Evolutionary conservation across 352 stramenopile species (phyloP).

Genomic region (Phytophthora brassicae): DNA sequence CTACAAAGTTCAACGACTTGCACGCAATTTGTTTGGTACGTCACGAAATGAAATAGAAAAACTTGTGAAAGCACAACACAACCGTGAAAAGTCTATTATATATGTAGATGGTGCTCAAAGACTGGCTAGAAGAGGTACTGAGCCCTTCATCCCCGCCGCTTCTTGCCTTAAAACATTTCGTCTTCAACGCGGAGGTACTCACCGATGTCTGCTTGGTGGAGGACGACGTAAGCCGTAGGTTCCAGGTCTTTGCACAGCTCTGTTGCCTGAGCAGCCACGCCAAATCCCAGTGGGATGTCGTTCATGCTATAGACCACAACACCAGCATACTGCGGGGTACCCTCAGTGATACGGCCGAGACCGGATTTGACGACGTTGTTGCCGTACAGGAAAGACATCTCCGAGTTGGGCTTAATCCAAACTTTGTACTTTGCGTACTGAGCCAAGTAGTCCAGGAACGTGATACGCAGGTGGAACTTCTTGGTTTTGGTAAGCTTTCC

Average conservation of each 20-base stretch:
- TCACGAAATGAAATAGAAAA: not conserved
- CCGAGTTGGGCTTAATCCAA: conserved; percentile 99
- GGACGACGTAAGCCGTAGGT: conserved; percentile 96
- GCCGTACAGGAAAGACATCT: conserved; percentile 99
- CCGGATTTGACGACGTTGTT: conserved; percentile 99
- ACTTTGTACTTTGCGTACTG: conserved; percentile 99
- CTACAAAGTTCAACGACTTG: conserved; percentile 16
- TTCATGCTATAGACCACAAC: conserved; percentile 99
- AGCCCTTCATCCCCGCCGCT: not conserved
- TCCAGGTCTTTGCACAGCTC: conserved; percentile 96
- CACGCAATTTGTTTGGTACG: conserved; percentile 11
- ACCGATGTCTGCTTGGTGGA: conserved; percentile 99
- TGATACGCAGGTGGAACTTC: conserved; percentile 99
- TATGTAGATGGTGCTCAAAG: conserved; percentile 37
- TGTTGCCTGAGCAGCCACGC: conserved; percentile 95
- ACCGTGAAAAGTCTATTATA: conserved; percentile 62
- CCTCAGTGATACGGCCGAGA: conserved; percentile 97
- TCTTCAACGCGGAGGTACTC: conserved; percentile 99
- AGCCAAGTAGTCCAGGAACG: conserved; percentile 97
- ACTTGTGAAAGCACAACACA: conserved; percentile 23
- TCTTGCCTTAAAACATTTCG: conserved; percentile 92
- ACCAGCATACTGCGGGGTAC: conserved; percentile 97
- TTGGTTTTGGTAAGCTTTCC: conserved; percentile 99
- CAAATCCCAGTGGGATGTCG: conserved; percentile 98
- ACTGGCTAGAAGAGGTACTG: conserved; percentile 5